Evolutionary conservation across 441 rosid species (phyloP), one percentile per base, ranked within the genome.

Genomic region (Populus hybrid): DNA sequence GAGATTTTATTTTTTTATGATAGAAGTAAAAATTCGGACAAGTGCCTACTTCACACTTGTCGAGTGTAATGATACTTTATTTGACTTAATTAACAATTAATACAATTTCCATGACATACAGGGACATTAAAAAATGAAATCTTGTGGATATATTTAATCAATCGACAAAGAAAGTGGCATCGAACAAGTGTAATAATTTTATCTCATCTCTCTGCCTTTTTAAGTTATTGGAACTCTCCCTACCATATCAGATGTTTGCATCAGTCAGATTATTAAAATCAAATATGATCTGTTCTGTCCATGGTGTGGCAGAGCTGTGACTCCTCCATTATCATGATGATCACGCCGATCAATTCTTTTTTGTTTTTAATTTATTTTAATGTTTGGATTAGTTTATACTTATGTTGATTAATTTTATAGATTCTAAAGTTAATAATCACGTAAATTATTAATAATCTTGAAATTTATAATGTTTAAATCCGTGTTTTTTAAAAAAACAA

Each of bases 361-460:
- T 28, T 3, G 30, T 28, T 3, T 28, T 28, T 28, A 2, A 28
- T 28, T 28, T 3, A 28, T 3, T 28, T 28, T 2, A 28, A 2
- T 28, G 0, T 2, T 28, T 2, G 3, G 2, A 2, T 2, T 2
- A 28, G 3, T 28, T 2, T 2, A 28, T 28, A 28, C 0, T 0
- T 2, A 28, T 0, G 1, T 30, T 0, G 5, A 30, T 4, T 4
- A 30, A 30, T 30, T 24, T 24, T 24, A 24, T 24, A 24, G 26
- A 24, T 24, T 24, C 1, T 24, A 0, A 5, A 32, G 0, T 32
- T 32, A 32, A 32, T 3, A 0, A 32, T 0, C 1, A 5, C 5
- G 0, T 32, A 32, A 5, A 5, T 5, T 0, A 4, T 1, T 5
- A 32, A 5, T 32, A 5, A 32, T 3, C 2, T 28, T 28, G 0